Conservation (phyloP, 345 rosid genomes). For the Gossypioides kirkii region DNA sequence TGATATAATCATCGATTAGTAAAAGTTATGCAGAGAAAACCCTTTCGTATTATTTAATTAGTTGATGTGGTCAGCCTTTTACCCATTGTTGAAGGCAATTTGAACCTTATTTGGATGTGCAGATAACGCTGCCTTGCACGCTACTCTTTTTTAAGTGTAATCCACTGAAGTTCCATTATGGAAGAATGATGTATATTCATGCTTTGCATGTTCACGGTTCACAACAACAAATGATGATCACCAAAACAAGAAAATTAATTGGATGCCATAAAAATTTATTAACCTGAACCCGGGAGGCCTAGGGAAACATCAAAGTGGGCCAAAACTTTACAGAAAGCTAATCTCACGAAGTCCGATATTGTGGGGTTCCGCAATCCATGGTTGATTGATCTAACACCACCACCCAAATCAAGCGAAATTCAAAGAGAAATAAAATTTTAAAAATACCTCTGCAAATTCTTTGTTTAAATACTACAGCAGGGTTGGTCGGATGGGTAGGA, state of each 20-base stretch:
- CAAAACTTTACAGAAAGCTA: slow-evolving; percentile 26
- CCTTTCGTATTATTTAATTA: no score
- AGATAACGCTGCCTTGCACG: neutral
- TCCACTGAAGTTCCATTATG: neutral
- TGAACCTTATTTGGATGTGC: slow-evolving; percentile 10
- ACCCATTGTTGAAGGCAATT: neutral
- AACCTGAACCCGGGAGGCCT: neutral
- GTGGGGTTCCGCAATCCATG: slow-evolving; percentile 30
- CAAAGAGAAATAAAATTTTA: neutral
- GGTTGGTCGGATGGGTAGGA: neutral
- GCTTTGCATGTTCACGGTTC: neutral
- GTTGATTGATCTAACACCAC: slow-evolving; percentile 15
- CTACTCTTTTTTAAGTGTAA: neutral
- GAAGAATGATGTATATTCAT: neutral
- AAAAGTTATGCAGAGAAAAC: no score
- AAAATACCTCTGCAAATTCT: neutral
- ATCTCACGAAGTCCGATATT: slow-evolving; percentile 13
- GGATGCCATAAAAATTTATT: no score
- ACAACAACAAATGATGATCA: neutral
- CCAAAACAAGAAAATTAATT: no score
- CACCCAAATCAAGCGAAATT: neutral
- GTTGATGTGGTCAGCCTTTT: no score
- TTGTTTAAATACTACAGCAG: no score
- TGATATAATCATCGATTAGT: no score
- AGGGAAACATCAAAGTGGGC: slow-evolving; percentile 23